Evolutionary conservation across 1,139 yeast species (phyloP), one percentile per base, ranked within the genome.

Genomic region (Geotrichum citri-aurantii): DNA sequence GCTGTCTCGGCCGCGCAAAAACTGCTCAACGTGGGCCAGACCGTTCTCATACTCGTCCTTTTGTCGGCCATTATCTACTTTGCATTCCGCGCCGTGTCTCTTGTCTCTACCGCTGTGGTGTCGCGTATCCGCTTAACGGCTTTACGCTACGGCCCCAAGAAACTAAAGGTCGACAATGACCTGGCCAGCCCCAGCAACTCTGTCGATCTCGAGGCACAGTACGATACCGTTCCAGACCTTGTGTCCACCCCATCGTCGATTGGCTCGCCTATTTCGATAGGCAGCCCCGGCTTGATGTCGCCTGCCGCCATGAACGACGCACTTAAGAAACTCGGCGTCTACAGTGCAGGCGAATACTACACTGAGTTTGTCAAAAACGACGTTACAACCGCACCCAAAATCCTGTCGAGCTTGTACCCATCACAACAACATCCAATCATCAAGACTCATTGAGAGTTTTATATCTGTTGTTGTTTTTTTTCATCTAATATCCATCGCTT

Each of bases 11-110:
- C 44, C 19, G 3, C 31, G 5, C 19, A 17, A 46, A 53, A 33
- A 21, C 50, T 57, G 40, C 29, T 57, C 21, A 42, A 46, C 31
- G 23, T 52, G 6, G 40, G 37, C 8, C 40, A 46, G 12, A 31
- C 56, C 14, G 11, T 57, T 10, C 50, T 50, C 8, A 24, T 56
- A 46, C 47, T 59, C 14, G 53, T 55, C n/a, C 50, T 56, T 10
- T 54, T 59, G 57, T 57, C 61, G 8, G 53, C 46, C 14, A 57
- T 55, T 23, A 52, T 59, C 14, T 59, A 59, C 37, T 27, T 56
- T 37, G 14, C 37, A 4, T 21, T 44, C 23, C 56, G 51, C 37
- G 55, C 51, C 24, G 21, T 48, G 24, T 53, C 48, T 26, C 19
- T 47, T 26, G 27, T 47, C 40, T 17, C 40, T 2, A 19, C 19